These are phyloP conservation scores for Epichloe elymi DNA, from an alignment of 2,329 filamentous ascomycete species.

Conservation along the genomic window DNA sequence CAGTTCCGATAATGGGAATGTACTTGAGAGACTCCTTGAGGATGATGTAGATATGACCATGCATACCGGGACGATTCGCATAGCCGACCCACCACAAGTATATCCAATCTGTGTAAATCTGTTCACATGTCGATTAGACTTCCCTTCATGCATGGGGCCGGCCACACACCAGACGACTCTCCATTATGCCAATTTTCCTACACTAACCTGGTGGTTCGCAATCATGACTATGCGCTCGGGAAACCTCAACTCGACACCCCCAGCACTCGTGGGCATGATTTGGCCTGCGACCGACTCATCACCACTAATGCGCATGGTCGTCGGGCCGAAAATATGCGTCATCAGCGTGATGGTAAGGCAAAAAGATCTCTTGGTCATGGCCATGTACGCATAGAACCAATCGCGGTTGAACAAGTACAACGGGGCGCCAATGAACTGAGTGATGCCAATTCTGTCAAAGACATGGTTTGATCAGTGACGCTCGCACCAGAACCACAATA, in stretches of 20 bases:
- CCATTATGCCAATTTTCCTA: background rate
- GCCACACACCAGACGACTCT: slow-evolving; percentile 10
- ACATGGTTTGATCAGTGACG: slow-evolving; percentile 5
- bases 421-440: slow-evolving; percentile 64
- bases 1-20: slow-evolving; percentile 66
- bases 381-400: slow-evolving; percentile 76
- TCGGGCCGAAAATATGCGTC: slow-evolving; percentile 82
- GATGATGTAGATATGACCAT: slow-evolving; percentile 82
- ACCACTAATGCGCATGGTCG: slow-evolving; percentile 68
- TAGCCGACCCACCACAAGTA: slow-evolving; percentile 95
- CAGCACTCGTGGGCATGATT: slow-evolving; percentile 55
- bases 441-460: slow-evolving; percentile 43
- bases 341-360: slow-evolving; percentile 65
- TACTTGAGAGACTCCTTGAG: slow-evolving; percentile 76
- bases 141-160: background rate
- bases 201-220: slow-evolving; percentile 67
- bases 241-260: slow-evolving; percentile 64
- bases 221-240: slow-evolving; percentile 72
- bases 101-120: slow-evolving; percentile 82
- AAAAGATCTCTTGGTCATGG: slow-evolving; percentile 74
- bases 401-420: slow-evolving; percentile 65
- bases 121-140: slow-evolving; percentile 1
- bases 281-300: slow-evolving; percentile 69
- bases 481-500: background rate
- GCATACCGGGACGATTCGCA: slow-evolving; percentile 59